Conservation (phyloP, 2,329 filamentous ascomycete species). For the Calonectria pseudoturangicola region DNA sequence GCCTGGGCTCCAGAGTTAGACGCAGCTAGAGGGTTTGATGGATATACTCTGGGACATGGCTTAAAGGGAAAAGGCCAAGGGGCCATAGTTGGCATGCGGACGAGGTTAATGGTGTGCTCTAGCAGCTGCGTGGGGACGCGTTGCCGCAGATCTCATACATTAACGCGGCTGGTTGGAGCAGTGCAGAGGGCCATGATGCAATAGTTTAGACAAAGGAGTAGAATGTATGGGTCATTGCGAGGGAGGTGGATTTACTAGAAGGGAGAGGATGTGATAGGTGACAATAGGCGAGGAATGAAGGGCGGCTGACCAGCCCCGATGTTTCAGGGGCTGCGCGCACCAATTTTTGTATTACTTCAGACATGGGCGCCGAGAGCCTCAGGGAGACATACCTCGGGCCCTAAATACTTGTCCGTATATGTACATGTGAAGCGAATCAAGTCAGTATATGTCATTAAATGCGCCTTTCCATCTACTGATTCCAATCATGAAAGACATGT, state of each 20-base stretch:
- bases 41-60: not conserved
- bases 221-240: conserved; percentile 25
- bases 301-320: conserved; percentile 38
- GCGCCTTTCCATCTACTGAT: not conserved
- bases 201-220: not conserved
- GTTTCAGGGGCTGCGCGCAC: conserved; percentile 42
- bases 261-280: conserved; percentile 26
- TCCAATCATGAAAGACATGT: not conserved
- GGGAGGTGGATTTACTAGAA: conserved; percentile 19
- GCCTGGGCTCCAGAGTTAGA: not conserved
- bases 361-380: not conserved
- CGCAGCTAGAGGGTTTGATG: conserved; percentile 1
- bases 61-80: conserved; percentile 3
- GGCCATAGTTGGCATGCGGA: conserved; percentile 9
- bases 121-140: conserved; percentile 14
- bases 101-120: not conserved
- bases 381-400: not conserved
- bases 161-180: conserved; percentile 22
- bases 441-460: not conserved
- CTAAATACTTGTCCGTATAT: conserved; percentile 13
- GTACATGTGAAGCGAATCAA: conserved; percentile 11
- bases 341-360: conserved; percentile 2
- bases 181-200: not conserved
- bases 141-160: conserved; percentile 12
- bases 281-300: conserved; percentile 45